Evolutionary conservation across 106 monocot genomes (phyloP).

Genomic region (Agapanthus africanus): DNA sequence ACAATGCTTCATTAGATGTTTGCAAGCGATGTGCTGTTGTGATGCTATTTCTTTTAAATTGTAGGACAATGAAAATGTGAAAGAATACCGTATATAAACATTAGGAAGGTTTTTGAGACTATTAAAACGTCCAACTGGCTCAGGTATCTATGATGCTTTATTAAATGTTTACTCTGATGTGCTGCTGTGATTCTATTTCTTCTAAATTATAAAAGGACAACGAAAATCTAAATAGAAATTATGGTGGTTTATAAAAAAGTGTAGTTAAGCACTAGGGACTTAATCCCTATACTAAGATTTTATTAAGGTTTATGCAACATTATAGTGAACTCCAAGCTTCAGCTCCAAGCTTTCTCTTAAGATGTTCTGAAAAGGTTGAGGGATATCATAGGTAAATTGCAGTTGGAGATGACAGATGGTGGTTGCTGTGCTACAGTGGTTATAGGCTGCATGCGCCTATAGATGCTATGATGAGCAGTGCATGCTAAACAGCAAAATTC

Average conservation of each 20-base stretch:
- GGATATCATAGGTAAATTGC: not conserved
- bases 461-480: not conserved
- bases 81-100: not conserved
- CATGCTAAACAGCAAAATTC: not conserved
- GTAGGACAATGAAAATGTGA: not conserved
- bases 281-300: too few relatives aligned
- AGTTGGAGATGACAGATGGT: too few relatives aligned
- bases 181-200: not conserved
- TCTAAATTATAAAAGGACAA: not conserved
- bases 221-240: not conserved
- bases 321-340: too few relatives aligned
- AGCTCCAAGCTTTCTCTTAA: not conserved
- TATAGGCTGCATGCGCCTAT: not conserved
- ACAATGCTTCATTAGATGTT: constrained; percentile 1
- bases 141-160: constrained; percentile 31
- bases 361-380: not conserved
- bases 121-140: constrained; percentile 63
- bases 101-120: constrained; percentile 7
- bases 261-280: not conserved
- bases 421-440: too few relatives aligned
- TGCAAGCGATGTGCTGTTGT: not conserved
- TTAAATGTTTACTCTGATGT: not conserved
- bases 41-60: not conserved
- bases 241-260: not conserved
- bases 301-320: too few relatives aligned